These are phyloP conservation scores for Xylariomycetidae sp. DNA, from an alignment of 2,329 filamentous ascomycete genomes.

Conservation along the genomic window DNA sequence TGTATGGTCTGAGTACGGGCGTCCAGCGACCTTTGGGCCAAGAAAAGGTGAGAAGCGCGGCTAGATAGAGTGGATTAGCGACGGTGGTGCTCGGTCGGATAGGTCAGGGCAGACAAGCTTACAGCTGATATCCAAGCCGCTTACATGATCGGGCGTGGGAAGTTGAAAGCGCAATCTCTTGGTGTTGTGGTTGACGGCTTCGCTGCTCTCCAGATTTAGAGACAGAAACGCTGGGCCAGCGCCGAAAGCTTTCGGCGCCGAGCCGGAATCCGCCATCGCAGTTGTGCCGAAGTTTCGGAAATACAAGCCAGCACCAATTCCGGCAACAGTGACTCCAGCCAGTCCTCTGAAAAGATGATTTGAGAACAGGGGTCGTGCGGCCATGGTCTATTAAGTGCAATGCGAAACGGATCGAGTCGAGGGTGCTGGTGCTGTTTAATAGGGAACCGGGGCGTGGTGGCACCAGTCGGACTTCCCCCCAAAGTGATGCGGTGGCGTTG, in stretches of 20 bases:
- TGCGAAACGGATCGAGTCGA: too few species aligned
- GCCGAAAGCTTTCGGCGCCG: slow-evolving; percentile 27
- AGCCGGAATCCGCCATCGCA: slow-evolving; percentile 21
- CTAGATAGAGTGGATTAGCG: slow-evolving; percentile 24
- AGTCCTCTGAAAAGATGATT: slow-evolving; percentile 1
- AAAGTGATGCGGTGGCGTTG: too few species aligned
- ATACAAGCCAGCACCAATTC: slow-evolving; percentile 19
- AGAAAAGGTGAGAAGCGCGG: slow-evolving; percentile 56
- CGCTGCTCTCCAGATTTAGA: slow-evolving; percentile 45
- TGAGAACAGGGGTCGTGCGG: neutral
- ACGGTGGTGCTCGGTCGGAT: neutral
- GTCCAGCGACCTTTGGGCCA: slow-evolving; percentile 53
- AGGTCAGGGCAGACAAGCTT: slow-evolving; percentile 10
- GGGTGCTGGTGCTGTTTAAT: too few species aligned
- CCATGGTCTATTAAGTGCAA: too few species aligned
- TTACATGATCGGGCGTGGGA: slow-evolving; percentile 39
- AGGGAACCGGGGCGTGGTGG: too few species aligned
- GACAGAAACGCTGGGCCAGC: slow-evolving; percentile 37
- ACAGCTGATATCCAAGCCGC: slow-evolving; percentile 48
- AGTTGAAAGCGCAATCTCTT: slow-evolving; percentile 54
- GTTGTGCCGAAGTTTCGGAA: slow-evolving; percentile 16
- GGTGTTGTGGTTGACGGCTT: slow-evolving; percentile 54
- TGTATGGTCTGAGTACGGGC: slow-evolving; percentile 62
- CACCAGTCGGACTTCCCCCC: too few species aligned
- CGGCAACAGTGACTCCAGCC: slow-evolving; percentile 12